Base-by-base conservation (phyloP, 1,284 basidiomycete species). In the Ustilago crameri region DNA sequence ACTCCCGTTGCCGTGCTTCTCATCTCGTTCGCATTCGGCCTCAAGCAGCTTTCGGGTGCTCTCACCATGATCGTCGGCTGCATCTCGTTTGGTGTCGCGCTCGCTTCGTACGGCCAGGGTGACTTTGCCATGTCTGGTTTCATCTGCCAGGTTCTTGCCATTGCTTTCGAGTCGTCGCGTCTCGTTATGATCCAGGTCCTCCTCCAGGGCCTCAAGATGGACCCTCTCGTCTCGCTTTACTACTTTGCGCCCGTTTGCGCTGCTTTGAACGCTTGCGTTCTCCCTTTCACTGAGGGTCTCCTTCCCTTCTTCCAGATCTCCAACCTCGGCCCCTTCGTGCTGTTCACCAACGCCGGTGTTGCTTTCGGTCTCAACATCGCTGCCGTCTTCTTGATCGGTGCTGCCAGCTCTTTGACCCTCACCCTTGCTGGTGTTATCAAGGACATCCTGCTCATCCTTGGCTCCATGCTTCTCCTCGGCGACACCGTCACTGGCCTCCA, bases 111-210 rank as follows among this genome's bases (percentile, higher is more conserved):
- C 61, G 95, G 94, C 45, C 94, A 97, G 85, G 85, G 93, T 27
- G 87, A 87, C 58, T 97, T 97, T 83, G 90, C 93, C 83, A 84
- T 93, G 51, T 85, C 91, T 48, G 95, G 95, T 20, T 98, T 98
- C 87, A 76, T 93, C 49, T 85, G 80, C 79, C 86, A 86, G 76
- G 77, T 83, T 34, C 57, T 78, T 43, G 77, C 57, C 32, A 76
- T 75, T 49, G 82, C 89, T 87, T 94, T 95, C 74, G 93, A 95
- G 84, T 90, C 91, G 2, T 92, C 91, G 32, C 90, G 95, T 49
- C 88, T 98, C 18, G 93, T 98, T 43, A 94, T 98, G 91, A 96
- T 98, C 71, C 91, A 98, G 84, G 90, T 95, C 58, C 89, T 98
- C 41, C 87, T 98, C 2, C 95, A 98, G 84, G 94, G 94, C 48